Percentiles rank a stretch among this genome's conserved stretches.
Evolutionary conservation across 2,329 filamentous ascomycete species (phyloP).

Genomic region (Trichoderma brevicompactum): DNA sequence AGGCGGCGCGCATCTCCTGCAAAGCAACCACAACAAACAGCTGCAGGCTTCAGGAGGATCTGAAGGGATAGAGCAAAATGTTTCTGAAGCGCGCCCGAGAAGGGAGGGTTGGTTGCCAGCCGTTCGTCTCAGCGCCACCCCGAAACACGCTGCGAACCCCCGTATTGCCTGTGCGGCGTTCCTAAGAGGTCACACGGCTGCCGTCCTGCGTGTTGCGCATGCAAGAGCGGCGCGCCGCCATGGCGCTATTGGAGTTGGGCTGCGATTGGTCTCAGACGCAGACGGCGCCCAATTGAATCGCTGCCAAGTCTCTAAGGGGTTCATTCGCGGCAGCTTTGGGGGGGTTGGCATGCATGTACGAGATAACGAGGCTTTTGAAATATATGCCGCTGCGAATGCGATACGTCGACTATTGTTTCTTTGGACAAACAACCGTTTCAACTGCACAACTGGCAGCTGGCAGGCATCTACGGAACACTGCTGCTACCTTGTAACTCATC

Average conservation of each 20-base stretch:
- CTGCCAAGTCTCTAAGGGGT: neutral
- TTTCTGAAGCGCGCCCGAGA: neutral
- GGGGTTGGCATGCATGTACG: neutral
- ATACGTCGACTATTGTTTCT: neutral
- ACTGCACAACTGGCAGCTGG: neutral
- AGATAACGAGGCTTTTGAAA: too few species aligned
- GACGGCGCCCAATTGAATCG: neutral
- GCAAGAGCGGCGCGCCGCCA: neutral
- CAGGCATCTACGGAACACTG: neutral
- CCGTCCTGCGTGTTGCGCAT: neutral
- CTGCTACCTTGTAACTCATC: too few species aligned
- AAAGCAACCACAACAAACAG: conserved; percentile 1
- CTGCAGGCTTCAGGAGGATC: neutral
- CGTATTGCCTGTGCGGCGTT: conserved; percentile 8
- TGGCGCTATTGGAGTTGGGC: neutral
- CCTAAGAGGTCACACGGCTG: neutral
- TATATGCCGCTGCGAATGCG: too few species aligned
- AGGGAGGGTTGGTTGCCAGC: neutral
- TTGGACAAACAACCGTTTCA: neutral
- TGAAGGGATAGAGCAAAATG: neutral
- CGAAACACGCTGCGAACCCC: conserved; percentile 22
- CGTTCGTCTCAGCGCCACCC: conserved; percentile 25
- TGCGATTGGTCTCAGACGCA: conserved; percentile 9
- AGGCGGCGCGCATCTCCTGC: neutral
- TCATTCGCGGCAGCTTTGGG: neutral